phyloP scores from a whole-genome alignment of 1,284 basidiomycete genomes.

The Phylloporus sp. region DNA sequence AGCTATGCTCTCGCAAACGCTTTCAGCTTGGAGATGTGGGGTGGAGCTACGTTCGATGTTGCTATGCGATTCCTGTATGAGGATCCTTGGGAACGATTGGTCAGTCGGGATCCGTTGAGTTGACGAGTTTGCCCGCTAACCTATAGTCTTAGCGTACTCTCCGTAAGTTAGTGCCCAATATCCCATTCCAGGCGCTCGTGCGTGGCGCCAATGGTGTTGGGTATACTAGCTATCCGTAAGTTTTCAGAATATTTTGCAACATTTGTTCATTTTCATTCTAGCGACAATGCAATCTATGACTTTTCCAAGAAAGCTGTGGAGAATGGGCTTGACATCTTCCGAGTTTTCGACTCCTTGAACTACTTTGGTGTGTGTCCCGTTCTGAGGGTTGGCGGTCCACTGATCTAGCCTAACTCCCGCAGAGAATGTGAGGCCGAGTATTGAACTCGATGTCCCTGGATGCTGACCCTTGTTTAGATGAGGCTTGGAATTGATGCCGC shows the following conservation, averaged over 20 bases:
- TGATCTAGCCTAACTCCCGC: slow-evolving; percentile 21
- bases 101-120: slow-evolving; percentile 45
- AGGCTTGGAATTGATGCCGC: slow-evolving; percentile 97
- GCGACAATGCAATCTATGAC: slow-evolving; percentile 99
- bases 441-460: background rate
- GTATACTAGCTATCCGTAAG: slow-evolving; percentile 97
- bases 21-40: slow-evolving; percentile 99
- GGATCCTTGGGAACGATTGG: slow-evolving; percentile 98
- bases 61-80: slow-evolving; percentile 99
- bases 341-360: slow-evolving; percentile 99
- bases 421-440: slow-evolving; percentile 66
- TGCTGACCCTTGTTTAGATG: slow-evolving; percentile 64
- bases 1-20: slow-evolving; percentile 94
- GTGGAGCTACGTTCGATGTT: slow-evolving; percentile 99
- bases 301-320: slow-evolving; percentile 98
- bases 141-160: slow-evolving; percentile 74
- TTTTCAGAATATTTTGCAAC: slow-evolving; percentile 21
- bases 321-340: slow-evolving; percentile 99
- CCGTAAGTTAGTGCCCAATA: slow-evolving; percentile 96
- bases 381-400: slow-evolving; percentile 9
- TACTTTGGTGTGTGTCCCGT: slow-evolving; percentile 78
- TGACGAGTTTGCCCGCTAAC: slow-evolving; percentile 14
- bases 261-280: slow-evolving; percentile 40
- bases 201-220: slow-evolving; percentile 99
- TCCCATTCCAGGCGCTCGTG: slow-evolving; percentile 97